phyloP scores from a whole-genome alignment of 2,329 filamentous ascomycete genomes.

The Ceratocystis destructans region DNA sequence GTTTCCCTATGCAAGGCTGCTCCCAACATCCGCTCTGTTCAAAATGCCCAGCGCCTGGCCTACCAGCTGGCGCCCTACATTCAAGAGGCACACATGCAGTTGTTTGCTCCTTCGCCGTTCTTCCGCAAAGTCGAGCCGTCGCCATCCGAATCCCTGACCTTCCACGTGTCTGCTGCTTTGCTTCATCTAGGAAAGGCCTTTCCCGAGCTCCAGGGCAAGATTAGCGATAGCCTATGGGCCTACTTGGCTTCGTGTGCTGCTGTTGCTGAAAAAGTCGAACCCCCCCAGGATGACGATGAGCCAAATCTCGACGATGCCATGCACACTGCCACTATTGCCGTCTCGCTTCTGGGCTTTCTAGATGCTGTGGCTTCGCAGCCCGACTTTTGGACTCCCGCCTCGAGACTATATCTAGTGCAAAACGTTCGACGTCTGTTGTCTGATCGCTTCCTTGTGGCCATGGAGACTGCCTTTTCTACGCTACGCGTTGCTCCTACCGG shows the following conservation, averaged over 20 bases:
- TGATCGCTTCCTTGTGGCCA: constrained; percentile 68
- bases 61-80: constrained; percentile 72
- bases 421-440: constrained; percentile 61
- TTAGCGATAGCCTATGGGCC: constrained; percentile 51
- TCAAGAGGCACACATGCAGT: constrained; percentile 67
- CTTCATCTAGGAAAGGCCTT: constrained; percentile 68
- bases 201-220: constrained; percentile 49
- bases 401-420: constrained; percentile 60
- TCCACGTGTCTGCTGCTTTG: constrained; percentile 64
- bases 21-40: constrained; percentile 52
- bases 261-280: constrained; percentile 43
- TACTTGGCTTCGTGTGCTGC: constrained; percentile 60
- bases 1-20: constrained; percentile 85
- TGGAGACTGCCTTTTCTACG: constrained; percentile 82
- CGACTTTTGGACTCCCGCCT: constrained; percentile 65
- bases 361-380: constrained; percentile 66
- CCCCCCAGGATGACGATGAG: constrained; percentile 40
- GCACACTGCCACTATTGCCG: constrained; percentile 58
- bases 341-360: constrained; percentile 82
- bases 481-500: constrained; percentile 64
- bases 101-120: constrained; percentile 65
- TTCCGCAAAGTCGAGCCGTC: constrained; percentile 73
- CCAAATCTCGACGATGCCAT: constrained; percentile 53
- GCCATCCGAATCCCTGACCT: constrained; percentile 73
- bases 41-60: constrained; percentile 66